phyloP scores from a whole-genome alignment of 164 flowering plant genomes.

The Saururus chinensis region DNA sequence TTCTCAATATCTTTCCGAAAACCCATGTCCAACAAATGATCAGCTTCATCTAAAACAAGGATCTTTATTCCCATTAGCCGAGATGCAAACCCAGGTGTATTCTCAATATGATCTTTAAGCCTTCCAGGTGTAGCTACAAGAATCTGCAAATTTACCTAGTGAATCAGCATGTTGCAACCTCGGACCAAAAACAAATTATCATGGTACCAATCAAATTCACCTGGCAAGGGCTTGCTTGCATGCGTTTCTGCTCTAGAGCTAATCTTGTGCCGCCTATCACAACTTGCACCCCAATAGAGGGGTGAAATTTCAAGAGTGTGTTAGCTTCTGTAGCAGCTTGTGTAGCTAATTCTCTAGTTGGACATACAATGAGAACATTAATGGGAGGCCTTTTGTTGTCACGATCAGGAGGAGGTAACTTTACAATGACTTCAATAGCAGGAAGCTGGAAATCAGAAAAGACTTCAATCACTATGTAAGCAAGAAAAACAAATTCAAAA shows the following conservation, averaged over 20 bases:
- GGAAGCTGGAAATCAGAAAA: conserved; percentile 63
- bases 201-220: conserved; percentile 18
- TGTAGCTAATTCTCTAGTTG: conserved; percentile 92
- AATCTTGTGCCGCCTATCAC: conserved; percentile 94
- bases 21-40: conserved; percentile 93
- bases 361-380: conserved; percentile 83
- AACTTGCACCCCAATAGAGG: conserved; percentile 92
- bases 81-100: conserved; percentile 89
- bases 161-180: not conserved
- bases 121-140: conserved; percentile 99
- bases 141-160: conserved; percentile 38
- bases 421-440: conserved; percentile 68
- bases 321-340: conserved; percentile 91
- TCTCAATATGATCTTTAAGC: conserved; percentile 88
- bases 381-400: conserved; percentile 75
- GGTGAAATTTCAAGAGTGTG: conserved; percentile 76
- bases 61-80: conserved; percentile 88
- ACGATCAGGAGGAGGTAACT: conserved; percentile 45
- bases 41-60: conserved; percentile 98
- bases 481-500: not conserved
- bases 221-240: conserved; percentile 96
- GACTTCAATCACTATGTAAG: not conserved
- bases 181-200: not conserved
- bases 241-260: conserved; percentile 73
- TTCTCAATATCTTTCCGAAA: conserved; percentile 85